Evolutionary conservation across 1,284 basidiomycete genomes (phyloP).

Genomic region (Sporisorium exsertum): DNA sequence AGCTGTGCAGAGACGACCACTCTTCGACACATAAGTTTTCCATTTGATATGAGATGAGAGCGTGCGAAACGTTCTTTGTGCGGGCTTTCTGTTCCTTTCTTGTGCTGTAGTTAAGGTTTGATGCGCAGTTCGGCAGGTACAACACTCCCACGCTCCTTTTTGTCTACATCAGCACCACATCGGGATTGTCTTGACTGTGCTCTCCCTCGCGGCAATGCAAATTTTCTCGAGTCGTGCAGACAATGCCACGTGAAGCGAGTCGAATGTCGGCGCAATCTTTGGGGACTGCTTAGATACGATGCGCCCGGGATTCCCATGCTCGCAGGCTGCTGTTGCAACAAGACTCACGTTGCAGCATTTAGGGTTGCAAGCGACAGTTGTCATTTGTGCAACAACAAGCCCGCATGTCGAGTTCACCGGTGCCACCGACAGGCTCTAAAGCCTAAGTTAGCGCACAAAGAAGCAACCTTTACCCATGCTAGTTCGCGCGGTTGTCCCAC

Average conservation of each 20-base stretch:
- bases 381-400: not conserved
- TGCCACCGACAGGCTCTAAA: not conserved
- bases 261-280: not conserved
- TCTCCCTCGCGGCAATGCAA: not conserved
- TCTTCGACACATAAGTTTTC: not conserved
- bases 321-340: not conserved
- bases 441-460: not conserved
- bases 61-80: no score
- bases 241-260: not conserved
- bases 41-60: no score
- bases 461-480: not conserved
- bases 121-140: not conserved
- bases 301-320: no score
- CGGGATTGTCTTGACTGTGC: not conserved
- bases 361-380: not conserved
- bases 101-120: not conserved
- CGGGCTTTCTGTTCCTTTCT: no score
- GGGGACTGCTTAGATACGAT: no score
- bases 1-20: conserved; percentile 10
- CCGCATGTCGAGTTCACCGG: not conserved
- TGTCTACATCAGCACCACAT: not conserved
- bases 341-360: not conserved
- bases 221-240: not conserved
- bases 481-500: not conserved
- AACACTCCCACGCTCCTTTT: not conserved